Percentiles rank a stretch among this genome's conserved stretches.
Conservation (phyloP, 1,139 yeast species). For the Pneumocystis jirovecii region DNA sequence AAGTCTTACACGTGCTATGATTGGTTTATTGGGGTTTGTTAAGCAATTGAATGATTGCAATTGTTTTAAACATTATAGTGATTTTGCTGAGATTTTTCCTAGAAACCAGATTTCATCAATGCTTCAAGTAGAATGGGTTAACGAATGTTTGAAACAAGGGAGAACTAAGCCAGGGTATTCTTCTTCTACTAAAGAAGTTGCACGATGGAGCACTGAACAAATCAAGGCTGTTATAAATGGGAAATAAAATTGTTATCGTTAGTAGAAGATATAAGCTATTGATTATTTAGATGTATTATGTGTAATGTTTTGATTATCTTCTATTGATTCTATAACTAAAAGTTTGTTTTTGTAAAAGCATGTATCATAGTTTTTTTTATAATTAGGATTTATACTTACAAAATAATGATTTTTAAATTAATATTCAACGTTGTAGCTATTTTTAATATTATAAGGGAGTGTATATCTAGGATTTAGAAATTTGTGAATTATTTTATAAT, state of each 20-base stretch:
- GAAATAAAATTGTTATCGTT: not conserved
- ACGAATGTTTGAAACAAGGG: conserved; percentile 10
- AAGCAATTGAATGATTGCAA: not conserved
- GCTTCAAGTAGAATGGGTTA: conserved; percentile 12
- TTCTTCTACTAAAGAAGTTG: conserved; percentile 12
- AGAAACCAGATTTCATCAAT: conserved; percentile 10
- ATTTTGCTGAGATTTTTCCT: conserved; percentile 14
- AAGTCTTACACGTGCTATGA: conserved; percentile 8
- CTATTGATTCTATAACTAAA: not conserved
- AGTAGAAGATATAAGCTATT: not conserved
- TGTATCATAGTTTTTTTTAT: not conserved
- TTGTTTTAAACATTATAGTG: conserved; percentile 3
- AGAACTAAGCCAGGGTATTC: conserved; percentile 9
- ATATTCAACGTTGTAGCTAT: not conserved
- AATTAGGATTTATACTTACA: not conserved
- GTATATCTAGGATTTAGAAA: not conserved
- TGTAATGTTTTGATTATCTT: not conserved
- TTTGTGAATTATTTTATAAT: not conserved
- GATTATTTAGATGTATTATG: not conserved
- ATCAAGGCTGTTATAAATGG: conserved; percentile 4
- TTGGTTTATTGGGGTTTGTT: conserved; percentile 10
- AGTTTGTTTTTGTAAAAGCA: not conserved
- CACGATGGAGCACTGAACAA: conserved; percentile 15
- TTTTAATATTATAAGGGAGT: not conserved
- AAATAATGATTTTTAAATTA: not conserved